Evolutionary conservation across 2,329 filamentous ascomycete genomes (phyloP), one percentile per base, ranked within the genome.

Genomic region (Arthrobotrys conoides): DNA sequence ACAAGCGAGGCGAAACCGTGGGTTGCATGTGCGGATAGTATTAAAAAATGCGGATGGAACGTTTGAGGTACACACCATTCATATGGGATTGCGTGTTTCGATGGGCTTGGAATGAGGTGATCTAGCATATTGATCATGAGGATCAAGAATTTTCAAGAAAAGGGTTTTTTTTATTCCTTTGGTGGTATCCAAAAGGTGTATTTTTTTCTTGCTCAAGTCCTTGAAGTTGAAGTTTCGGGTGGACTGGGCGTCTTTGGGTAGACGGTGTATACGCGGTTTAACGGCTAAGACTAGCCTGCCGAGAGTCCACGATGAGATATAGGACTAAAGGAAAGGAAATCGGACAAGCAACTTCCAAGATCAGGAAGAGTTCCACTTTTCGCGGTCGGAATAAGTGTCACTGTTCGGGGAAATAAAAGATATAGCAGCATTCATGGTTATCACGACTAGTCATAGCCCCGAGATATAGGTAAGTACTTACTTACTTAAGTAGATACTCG

Each of bases 61-160:
- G 16, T 53, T 27, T 30, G 27, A 30, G 27, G 36, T 9, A 10
- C 33, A 8, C 33, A 36, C 10, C 27, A 14, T 24, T 14, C 1
- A 14, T n/a, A 20, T 36, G 53, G n/a, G 69, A 48, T 72, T 72
- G 69, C 69, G 69, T 36, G 69, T 65, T 65, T 66, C 44, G 69
- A 63, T 27, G 69, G 69, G 69, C 69, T 72, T 72, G 69, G 69
- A 53, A 49, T 30, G 22, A 27, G 18, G 63, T 51, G 46, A 67
- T 27, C 57, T 33, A 51, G 27, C 6, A 30, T 30, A 30, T 30
- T 24, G 57, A 61, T 64, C 53, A 59, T 49, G 55, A 51, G 41
- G 18, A 38, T 49, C 38, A 22, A 36, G 41, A 12, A 20, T 16
- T 12, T 48, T 46, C n/a, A 53, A 41, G 8, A 22, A 22, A 14